Evolutionary conservation across 495 filamentous ascomycete species (phyloP), one percentile per base, ranked within the genome.

Genomic region (Cenococcum geophilum): DNA sequence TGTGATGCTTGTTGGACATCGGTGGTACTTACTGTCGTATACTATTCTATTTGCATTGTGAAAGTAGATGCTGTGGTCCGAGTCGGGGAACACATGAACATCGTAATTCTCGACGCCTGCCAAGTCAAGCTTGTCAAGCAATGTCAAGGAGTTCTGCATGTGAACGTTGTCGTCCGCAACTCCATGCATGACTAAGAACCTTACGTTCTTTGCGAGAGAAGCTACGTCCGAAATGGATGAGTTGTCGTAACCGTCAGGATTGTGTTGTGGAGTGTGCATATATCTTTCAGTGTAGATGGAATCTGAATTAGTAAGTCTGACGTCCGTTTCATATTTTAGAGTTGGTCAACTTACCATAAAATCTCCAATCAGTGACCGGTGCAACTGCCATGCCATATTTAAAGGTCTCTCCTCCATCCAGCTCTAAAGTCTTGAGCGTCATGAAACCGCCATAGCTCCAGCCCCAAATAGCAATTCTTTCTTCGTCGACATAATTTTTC

Each of bases 371-470:
- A 0, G 95, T 98, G 12, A 98, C 93, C 10, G 93, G 93, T 3
- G 95, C 95, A 23, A 98, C 93, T 12, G 93, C 91, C 90, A 98
- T 96, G 32, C 95, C 93, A 70, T 97, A 98, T 36, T 82, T 83
- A 76, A 97, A 98, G 0, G 92, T 97, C 66, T 82, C 68, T 5
- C 93, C 93, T 1, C 80, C 93, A 73, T 98, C 93, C 63, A 84
- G 80, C 75, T 98, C 93, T 1, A 98, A 81, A 4, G 89, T 91
- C 76, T 98, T 98, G 57, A 98, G 77, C n/a, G 93, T 90, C 84
- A 90, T 92, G 78, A 95, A 98, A 18, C 93, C 93, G 36, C 93
- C 93, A 70, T 92, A 98, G 63, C 88, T 93, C 93, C 93, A 98
- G 37, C 93, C 93, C 93, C 93, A 98, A 68, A 98, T 96, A 0